Evolutionary conservation across 495 filamentous ascomycete genomes (phyloP).

Genomic region (Talaromyces ruber): DNA sequence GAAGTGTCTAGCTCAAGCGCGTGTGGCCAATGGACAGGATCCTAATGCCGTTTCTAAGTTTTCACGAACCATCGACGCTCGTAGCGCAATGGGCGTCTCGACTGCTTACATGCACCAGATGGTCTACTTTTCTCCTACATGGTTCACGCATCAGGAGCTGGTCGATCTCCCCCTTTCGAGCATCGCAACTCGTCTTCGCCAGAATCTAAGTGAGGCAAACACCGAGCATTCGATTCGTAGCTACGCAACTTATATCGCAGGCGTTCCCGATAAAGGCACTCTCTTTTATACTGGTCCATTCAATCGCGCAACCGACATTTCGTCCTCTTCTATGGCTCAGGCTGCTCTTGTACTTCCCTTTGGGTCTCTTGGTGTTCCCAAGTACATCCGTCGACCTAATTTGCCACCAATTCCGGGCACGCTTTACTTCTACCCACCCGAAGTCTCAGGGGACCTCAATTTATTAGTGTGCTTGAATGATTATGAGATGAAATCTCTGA

Average conservation of each 20-base stretch:
- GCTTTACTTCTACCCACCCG: conserved; percentile 8
- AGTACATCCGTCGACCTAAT: conserved; percentile 19
- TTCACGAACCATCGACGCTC: conserved; percentile 26
- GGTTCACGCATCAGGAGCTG: conserved; percentile 16
- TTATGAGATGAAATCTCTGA: conserved; percentile 13
- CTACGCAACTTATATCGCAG: conserved; percentile 29
- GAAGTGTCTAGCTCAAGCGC: conserved; percentile 20
- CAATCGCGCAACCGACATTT: conserved; percentile 22
- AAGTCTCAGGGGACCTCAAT: conserved; percentile 11
- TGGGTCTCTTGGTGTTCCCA: conserved; percentile 17
- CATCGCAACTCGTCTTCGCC: conserved; percentile 20
- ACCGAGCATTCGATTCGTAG: conserved; percentile 23
- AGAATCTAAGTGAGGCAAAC: conserved; percentile 18
- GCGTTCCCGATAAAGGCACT: conserved; percentile 22
- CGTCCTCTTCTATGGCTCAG: conserved; percentile 18
- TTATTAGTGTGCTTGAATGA: conserved; percentile 18
- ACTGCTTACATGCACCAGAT: conserved; percentile 30
- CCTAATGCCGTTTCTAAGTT: conserved; percentile 17
- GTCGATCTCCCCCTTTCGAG: conserved; percentile 14
- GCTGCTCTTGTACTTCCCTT: conserved; percentile 11
- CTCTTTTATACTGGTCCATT: conserved; percentile 27
- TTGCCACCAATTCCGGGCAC: conserved; percentile 13
- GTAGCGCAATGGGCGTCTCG: conserved; percentile 22
- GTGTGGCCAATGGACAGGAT: conserved; percentile 7
- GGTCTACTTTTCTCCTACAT: conserved; percentile 16